Evolutionary conservation across 495 filamentous ascomycete genomes (phyloP).

Genomic region (Recurvomyces mirabilis): DNA sequence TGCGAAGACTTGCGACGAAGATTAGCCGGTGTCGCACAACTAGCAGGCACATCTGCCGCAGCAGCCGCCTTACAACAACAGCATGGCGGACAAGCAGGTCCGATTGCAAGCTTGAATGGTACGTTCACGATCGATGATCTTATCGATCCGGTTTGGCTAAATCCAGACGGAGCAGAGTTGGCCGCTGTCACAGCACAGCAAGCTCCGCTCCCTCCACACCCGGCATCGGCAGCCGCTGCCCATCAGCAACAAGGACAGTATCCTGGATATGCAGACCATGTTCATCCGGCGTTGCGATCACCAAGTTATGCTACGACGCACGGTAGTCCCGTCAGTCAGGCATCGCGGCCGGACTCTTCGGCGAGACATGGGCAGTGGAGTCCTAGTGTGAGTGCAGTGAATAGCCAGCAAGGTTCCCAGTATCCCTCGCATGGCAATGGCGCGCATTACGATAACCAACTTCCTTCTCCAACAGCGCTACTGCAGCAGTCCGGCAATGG

Average conservation of each 20-base stretch:
- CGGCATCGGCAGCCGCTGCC: neutral
- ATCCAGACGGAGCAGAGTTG: constrained; percentile 12
- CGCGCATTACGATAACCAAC: neutral
- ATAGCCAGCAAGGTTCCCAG: neutral
- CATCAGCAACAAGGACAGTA: constrained; percentile 1
- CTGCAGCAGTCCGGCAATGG: constrained; percentile 6
- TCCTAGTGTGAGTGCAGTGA: neutral
- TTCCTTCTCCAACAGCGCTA: neutral
- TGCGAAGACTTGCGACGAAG: constrained; percentile 56
- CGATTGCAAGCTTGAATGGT: constrained; percentile 13
- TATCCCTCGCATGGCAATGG: neutral
- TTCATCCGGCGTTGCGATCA: constrained; percentile 13
- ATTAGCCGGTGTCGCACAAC: constrained; percentile 39
- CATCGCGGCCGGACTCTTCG: neutral
- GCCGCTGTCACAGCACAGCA: constrained; percentile 20
- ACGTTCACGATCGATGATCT: constrained; percentile 14
- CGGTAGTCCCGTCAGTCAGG: constrained; percentile 1
- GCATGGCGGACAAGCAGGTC: neutral
- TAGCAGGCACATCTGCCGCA: neutral
- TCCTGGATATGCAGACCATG: neutral
- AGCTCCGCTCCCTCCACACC: constrained; percentile 10
- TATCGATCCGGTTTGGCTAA: constrained; percentile 12
- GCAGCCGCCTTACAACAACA: neutral
- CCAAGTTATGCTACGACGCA: neutral
- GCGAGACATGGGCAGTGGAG: neutral